phyloP scores from a whole-genome alignment of 768 basidiomycete species.

The Polyporus arcularius region DNA sequence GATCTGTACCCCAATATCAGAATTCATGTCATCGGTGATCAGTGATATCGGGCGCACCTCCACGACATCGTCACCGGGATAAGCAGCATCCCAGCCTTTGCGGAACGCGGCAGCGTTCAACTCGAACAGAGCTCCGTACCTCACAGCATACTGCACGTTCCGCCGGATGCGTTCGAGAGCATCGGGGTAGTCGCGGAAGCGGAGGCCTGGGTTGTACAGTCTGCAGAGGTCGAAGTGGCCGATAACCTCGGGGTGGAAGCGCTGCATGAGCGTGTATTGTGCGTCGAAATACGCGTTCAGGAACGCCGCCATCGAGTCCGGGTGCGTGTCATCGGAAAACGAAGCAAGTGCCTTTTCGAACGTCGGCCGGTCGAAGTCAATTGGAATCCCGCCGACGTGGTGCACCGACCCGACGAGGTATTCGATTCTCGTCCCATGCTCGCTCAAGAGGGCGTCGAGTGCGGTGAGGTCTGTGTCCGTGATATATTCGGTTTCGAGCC shows the following conservation, averaged over 20 bases:
- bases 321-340: conserved; percentile 24
- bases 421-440: conserved; percentile 59
- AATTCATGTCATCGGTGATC: neutral
- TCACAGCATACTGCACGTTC: conserved; percentile 71
- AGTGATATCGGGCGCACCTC: conserved; percentile 47
- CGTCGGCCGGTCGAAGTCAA: conserved; percentile 85
- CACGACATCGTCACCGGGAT: conserved; percentile 79
- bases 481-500: conserved; percentile 92
- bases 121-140: conserved; percentile 92
- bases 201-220: conserved; percentile 70
- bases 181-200: conserved; percentile 53
- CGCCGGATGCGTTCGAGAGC: conserved; percentile 69
- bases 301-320: conserved; percentile 44
- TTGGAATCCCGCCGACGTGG: conserved; percentile 84
- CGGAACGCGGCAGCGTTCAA: conserved; percentile 90
- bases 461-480: conserved; percentile 61
- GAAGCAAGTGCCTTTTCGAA: conserved; percentile 62
- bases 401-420: conserved; percentile 94
- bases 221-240: conserved; percentile 95
- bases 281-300: conserved; percentile 81
- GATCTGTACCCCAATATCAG: conserved; percentile 45
- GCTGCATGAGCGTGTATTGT: conserved; percentile 69
- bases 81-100: conserved; percentile 86
- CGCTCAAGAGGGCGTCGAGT: conserved; percentile 53
- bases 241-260: conserved; percentile 82